These are phyloP conservation scores for Chlorella variabilis DNA, from an alignment of 163 green algal species.

Conservation along the genomic window DNA sequence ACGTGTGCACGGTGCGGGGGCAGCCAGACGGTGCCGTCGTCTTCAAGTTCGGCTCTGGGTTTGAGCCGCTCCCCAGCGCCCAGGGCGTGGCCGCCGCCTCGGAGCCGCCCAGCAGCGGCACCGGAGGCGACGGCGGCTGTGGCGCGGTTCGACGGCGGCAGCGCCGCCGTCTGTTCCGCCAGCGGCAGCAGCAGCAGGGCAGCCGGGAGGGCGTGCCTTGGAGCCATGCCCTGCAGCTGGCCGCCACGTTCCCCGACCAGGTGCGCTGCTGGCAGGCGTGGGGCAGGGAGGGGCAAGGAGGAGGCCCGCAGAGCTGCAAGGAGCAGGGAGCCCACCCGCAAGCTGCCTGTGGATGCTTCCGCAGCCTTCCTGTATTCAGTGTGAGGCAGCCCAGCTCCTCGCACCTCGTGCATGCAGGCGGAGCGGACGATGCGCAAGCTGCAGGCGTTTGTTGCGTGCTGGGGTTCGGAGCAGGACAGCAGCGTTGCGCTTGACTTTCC, in stretches of 20 bases:
- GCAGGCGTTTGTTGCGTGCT: not conserved
- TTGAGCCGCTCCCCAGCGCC: slow-evolving; percentile 1
- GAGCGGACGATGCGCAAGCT: slow-evolving; percentile 16
- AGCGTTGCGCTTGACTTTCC: not conserved
- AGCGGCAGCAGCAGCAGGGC: slow-evolving; percentile 2
- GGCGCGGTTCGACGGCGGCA: not conserved
- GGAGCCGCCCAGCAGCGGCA: not conserved
- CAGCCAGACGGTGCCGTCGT: slow-evolving; percentile 22
- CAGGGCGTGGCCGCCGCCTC: no score
- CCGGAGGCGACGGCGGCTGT: not conserved
- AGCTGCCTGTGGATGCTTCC: no score
- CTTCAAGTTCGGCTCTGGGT: slow-evolving; percentile 21
- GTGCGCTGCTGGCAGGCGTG: not conserved
- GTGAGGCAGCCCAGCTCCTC: no score
- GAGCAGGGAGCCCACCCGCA: no score
- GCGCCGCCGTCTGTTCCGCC: not conserved
- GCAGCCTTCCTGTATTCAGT: no score
- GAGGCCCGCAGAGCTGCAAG: no score
- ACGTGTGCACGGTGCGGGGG: slow-evolving; percentile 20
- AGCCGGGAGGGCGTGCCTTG: not conserved
- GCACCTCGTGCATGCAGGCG: not conserved
- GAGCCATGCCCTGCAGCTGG: slow-evolving; percentile 28
- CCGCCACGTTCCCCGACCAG: not conserved
- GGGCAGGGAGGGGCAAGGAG: not conserved
- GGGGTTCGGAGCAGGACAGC: slow-evolving; percentile 11